These are phyloP conservation scores for Passalora sequoiae DNA, from an alignment of 2,329 filamentous ascomycete genomes.

Conservation along the genomic window DNA sequence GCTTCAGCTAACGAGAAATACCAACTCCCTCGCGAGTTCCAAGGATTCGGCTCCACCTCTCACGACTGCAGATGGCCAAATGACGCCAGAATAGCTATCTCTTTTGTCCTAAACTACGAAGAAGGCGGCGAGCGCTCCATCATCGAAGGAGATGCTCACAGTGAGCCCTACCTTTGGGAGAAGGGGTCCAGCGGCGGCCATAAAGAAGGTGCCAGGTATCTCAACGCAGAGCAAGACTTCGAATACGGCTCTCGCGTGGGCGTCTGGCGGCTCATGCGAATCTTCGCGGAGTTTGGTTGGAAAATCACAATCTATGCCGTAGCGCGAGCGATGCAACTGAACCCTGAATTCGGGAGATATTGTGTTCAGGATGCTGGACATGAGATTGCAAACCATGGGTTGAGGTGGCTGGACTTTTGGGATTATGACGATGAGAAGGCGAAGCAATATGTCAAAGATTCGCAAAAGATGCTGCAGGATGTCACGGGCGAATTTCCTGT, in stretches of 20 bases:
- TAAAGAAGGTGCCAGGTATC: conserved; percentile 33
- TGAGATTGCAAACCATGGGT: conserved; percentile 41
- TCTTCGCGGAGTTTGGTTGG: conserved; percentile 42
- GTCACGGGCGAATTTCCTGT: conserved; percentile 45
- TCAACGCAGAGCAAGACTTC: conserved; percentile 46
- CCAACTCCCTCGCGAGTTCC: conserved; percentile 38
- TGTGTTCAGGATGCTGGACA: conserved; percentile 38
- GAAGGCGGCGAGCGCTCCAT: conserved; percentile 40
- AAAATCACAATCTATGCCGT: conserved; percentile 42
- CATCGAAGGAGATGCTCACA: conserved; percentile 37
- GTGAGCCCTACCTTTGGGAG: conserved; percentile 36
- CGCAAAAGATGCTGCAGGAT: conserved; percentile 37
- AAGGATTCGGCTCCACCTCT: conserved; percentile 26
- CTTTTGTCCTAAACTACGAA: conserved; percentile 45
- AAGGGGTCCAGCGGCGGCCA: conserved; percentile 27
- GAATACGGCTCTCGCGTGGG: conserved; percentile 36
- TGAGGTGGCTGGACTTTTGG: conserved; percentile 43
- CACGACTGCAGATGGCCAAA: conserved; percentile 39
- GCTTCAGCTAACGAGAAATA: conserved; percentile 28
- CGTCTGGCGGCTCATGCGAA: conserved; percentile 39
- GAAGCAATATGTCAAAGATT: conserved; percentile 45
- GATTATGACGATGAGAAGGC: conserved; percentile 43
- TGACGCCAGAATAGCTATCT: conserved; percentile 40
- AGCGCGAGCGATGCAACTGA: conserved; percentile 38
- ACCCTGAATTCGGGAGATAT: conserved; percentile 39